Evolutionary conservation across 805 yeast genomes (phyloP).

Genomic region (Trichomonascus vanleenenianus): DNA sequence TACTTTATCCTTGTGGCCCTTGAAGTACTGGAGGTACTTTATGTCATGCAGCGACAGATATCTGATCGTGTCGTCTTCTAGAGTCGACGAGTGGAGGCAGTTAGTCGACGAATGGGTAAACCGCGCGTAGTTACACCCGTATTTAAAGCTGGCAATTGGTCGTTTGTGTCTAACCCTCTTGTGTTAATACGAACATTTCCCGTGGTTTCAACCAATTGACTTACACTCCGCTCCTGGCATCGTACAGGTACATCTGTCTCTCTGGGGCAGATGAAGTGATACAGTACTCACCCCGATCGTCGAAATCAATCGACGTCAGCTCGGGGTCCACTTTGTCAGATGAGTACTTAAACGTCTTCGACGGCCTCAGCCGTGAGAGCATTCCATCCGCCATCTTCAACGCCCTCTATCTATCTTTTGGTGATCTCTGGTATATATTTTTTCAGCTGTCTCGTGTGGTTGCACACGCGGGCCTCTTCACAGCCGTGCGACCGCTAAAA

Average conservation of each 20-base stretch:
- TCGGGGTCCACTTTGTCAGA: constrained; percentile 27
- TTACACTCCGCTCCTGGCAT: constrained; percentile 58
- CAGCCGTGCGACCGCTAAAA: background rate
- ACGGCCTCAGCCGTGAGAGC: constrained; percentile 28
- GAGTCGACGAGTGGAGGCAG: constrained; percentile 79
- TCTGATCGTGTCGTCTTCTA: constrained; percentile 58
- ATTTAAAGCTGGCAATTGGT: constrained; percentile 75
- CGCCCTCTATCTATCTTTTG: too few species aligned
- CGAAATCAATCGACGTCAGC: constrained; percentile 50
- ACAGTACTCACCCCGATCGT: constrained; percentile 72
- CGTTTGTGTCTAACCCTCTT: constrained; percentile 38
- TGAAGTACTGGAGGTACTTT: constrained; percentile 74
- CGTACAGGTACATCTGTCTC: constrained; percentile 78
- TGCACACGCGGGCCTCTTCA: too few species aligned
- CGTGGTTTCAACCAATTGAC: too few species aligned
- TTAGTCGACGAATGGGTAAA: constrained; percentile 70
- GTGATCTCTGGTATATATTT: too few species aligned
- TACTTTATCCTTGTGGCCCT: constrained; percentile 79
- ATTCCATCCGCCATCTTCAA: too few species aligned
- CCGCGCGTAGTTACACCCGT: constrained; percentile 81
- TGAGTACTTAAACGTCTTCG: constrained; percentile 41
- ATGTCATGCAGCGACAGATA: constrained; percentile 71
- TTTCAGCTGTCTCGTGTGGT: too few species aligned
- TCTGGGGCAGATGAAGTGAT: constrained; percentile 80
- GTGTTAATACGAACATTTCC: too few species aligned